These are phyloP conservation scores for Chalciporus chontae DNA, from an alignment of 768 basidiomycete genomes.

Conservation along the genomic window DNA sequence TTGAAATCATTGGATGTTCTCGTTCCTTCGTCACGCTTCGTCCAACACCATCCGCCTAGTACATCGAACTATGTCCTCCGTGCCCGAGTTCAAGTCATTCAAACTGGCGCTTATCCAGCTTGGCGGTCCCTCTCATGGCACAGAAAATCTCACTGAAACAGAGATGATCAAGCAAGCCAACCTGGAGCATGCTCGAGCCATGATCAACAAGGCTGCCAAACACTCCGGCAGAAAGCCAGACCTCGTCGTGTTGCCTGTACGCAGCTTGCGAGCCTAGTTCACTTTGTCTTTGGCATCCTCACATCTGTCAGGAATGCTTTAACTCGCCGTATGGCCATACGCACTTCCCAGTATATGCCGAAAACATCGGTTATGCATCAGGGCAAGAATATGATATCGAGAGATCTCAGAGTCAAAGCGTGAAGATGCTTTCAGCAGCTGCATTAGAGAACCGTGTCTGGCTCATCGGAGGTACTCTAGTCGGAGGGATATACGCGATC, in stretches of 20 bases:
- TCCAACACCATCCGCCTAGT: neutral
- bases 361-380: constrained; percentile 62
- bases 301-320: constrained; percentile 67
- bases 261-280: constrained; percentile 19
- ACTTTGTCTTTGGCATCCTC: constrained; percentile 1
- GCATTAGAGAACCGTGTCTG: constrained; percentile 79
- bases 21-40: constrained; percentile 11
- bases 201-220: constrained; percentile 68
- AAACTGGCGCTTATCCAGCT: constrained; percentile 89
- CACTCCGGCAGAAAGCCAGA: constrained; percentile 53
- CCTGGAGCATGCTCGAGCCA: constrained; percentile 75
- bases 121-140: constrained; percentile 55
- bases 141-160: constrained; percentile 27
- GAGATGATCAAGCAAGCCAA: constrained; percentile 61
- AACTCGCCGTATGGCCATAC: constrained; percentile 81
- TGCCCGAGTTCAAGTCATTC: constrained; percentile 62
- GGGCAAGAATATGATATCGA: constrained; percentile 57
- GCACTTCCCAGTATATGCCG: constrained; percentile 82
- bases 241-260: constrained; percentile 80
- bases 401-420: constrained; percentile 63
- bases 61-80: constrained; percentile 24
- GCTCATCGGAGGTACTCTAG: constrained; percentile 83
- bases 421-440: constrained; percentile 74
- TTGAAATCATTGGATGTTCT: too few relatives aligned
- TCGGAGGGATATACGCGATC: neutral